A percentile compares a stretch with the other conserved stretches of the same genome.
Conservation (phyloP, 202 grass and related monocot species). For the Dendrocalamus latiflorus region DNA sequence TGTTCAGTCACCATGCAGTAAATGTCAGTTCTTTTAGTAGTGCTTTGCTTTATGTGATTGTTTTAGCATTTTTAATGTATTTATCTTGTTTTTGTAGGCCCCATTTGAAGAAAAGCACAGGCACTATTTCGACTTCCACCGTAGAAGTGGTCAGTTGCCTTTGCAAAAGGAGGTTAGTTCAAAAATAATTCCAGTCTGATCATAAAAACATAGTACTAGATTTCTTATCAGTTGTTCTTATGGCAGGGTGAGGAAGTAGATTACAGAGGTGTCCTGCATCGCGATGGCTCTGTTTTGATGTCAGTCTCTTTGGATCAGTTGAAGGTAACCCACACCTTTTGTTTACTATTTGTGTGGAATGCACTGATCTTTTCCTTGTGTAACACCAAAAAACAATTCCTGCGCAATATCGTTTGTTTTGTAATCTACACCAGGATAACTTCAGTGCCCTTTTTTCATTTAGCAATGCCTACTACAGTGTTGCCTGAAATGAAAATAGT, state of each 20-base stretch:
- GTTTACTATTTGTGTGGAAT: too few relatives aligned
- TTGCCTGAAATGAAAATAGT: too few relatives aligned
- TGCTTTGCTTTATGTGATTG: slow-evolving; percentile 18
- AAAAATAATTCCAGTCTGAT: neutral
- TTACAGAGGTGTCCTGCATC: slow-evolving; percentile 95
- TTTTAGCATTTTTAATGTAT: slow-evolving; percentile 10
- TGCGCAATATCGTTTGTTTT: too few relatives aligned
- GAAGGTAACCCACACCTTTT: slow-evolving; percentile 51
- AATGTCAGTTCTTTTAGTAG: too few relatives aligned
- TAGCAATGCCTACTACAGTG: too few relatives aligned
- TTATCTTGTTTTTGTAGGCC: slow-evolving; percentile 36
- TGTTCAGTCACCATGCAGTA: too few relatives aligned
- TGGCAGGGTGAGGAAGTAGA: slow-evolving; percentile 84
- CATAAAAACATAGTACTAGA: neutral
- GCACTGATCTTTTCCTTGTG: too few relatives aligned
- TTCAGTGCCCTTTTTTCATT: too few relatives aligned
- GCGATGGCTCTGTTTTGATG: slow-evolving; percentile 98
- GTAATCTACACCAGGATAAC: too few relatives aligned
- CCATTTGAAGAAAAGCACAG: slow-evolving; percentile 99
- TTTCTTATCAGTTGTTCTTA: slow-evolving; percentile 24
- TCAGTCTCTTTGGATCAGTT: slow-evolving; percentile 86
- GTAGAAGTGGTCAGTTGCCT: slow-evolving; percentile 90
- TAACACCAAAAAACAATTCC: too few relatives aligned
- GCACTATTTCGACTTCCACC: slow-evolving; percentile 92
- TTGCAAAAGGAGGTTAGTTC: slow-evolving; percentile 91